A percentile compares a stretch with the other conserved stretches of the same genome.
Evolutionary conservation across 192 early-diverging fungal species (phyloP).

Genomic region (Coemansia sp.): DNA sequence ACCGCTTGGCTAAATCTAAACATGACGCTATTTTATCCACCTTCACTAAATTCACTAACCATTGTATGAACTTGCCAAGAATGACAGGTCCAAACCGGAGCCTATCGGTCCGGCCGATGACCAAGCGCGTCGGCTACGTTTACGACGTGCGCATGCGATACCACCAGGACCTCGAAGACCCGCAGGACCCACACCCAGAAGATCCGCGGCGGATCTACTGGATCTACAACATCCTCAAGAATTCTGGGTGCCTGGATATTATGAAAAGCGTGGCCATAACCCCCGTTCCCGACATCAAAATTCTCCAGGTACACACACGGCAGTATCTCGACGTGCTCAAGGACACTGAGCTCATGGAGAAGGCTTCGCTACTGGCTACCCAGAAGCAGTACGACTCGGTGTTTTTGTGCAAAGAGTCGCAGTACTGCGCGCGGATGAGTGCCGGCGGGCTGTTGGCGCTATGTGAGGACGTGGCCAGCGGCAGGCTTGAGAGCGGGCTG

Average conservation of each 20-base stretch:
- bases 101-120: background rate
- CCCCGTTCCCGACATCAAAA: constrained; percentile 18
- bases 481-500: constrained; percentile 68
- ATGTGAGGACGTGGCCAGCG: constrained; percentile 64
- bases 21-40: too few species aligned
- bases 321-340: constrained; percentile 48
- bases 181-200: constrained; percentile 68
- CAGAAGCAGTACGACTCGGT: constrained; percentile 59
- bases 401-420: constrained; percentile 64
- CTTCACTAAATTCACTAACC: too few species aligned
- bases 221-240: constrained; percentile 57
- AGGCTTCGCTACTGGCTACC: constrained; percentile 40
- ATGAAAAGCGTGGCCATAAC: constrained; percentile 25
- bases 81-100: too few species aligned
- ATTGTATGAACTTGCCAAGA: too few species aligned
- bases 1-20: too few species aligned
- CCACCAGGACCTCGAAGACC: constrained; percentile 55
- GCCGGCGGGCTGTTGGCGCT: constrained; percentile 72
- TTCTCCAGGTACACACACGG: constrained; percentile 54
- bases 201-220: constrained; percentile 69
- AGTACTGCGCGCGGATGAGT: constrained; percentile 63
- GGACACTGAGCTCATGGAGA: constrained; percentile 46
- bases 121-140: constrained; percentile 45
- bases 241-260: constrained; percentile 44
- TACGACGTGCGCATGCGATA: constrained; percentile 64